Conservation (phyloP, 2,329 filamentous ascomycete species). For the Laburnicola sp. region DNA sequence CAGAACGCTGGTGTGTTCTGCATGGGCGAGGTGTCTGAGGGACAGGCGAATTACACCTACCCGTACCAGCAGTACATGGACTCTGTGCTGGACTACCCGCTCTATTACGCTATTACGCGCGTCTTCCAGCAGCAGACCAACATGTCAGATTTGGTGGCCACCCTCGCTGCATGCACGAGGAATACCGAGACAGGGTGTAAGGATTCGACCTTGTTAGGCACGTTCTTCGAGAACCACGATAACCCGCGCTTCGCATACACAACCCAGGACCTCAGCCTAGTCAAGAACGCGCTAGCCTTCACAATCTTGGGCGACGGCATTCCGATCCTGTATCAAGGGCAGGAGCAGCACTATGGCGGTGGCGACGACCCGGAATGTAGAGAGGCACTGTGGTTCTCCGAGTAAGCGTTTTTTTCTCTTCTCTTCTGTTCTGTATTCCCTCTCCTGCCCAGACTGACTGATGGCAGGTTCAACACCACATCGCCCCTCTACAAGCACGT, state of each 20-base stretch:
- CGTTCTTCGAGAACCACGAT: slow-evolving; percentile 36
- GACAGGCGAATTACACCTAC: slow-evolving; percentile 30
- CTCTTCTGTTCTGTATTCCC: too few species aligned
- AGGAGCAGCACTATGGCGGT: slow-evolving; percentile 22
- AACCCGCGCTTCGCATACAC: slow-evolving; percentile 26
- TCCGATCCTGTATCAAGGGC: slow-evolving; percentile 33
- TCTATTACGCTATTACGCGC: slow-evolving; percentile 35
- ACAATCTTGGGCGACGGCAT: slow-evolving; percentile 31
- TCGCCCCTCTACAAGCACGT: slow-evolving; percentile 18
- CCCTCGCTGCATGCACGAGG: slow-evolving; percentile 3
- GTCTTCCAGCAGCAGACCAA: slow-evolving; percentile 6
- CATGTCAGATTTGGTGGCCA: slow-evolving; percentile 8
- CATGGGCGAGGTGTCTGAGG: slow-evolving; percentile 44
- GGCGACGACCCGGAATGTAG: slow-evolving; percentile 13
- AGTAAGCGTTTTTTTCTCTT: neutral
- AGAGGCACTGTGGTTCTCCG: slow-evolving; percentile 14
- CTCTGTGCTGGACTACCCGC: slow-evolving; percentile 62
- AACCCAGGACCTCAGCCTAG: slow-evolving; percentile 24
- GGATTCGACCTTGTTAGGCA: slow-evolving; percentile 25
- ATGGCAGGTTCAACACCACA: slow-evolving; percentile 15
- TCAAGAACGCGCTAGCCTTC: slow-evolving; percentile 34
- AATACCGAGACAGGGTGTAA: slow-evolving; percentile 10
- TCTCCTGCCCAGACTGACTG: neutral
- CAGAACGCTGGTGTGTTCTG: slow-evolving; percentile 53
- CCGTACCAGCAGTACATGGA: slow-evolving; percentile 50